These are phyloP conservation scores for Pestalotiopsis sp. DNA, from an alignment of 2,329 filamentous ascomycete genomes.

Conservation along the genomic window DNA sequence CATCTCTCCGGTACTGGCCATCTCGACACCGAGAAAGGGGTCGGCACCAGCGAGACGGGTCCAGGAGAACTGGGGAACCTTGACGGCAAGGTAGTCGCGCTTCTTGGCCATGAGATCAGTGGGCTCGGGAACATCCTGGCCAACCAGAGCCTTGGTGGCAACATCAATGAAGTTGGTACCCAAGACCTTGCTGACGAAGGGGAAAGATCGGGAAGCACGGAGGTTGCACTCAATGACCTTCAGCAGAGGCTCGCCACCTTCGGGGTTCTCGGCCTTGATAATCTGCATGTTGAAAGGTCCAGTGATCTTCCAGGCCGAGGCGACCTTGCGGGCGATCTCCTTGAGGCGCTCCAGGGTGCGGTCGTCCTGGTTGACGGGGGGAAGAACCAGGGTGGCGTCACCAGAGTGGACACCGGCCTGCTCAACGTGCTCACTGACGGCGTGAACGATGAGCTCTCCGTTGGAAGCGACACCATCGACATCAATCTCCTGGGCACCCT, in stretches of 20 bases:
- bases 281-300: conserved; percentile 99
- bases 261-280: conserved; percentile 84
- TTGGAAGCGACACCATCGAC: conserved; percentile 89
- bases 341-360: conserved; percentile 83
- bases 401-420: conserved; percentile 98
- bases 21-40: conserved; percentile 96
- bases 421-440: conserved; percentile 94
- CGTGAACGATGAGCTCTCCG: conserved; percentile 87
- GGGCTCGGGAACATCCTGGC: conserved; percentile 80
- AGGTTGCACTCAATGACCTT: conserved; percentile 99
- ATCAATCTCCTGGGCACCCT: conserved; percentile 94
- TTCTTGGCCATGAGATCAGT: conserved; percentile 86
- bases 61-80: conserved; percentile 99
- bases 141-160: conserved; percentile 89
- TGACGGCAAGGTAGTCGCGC: conserved; percentile 92
- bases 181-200: conserved; percentile 96
- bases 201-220: conserved; percentile 95
- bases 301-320: conserved; percentile 94
- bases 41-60: conserved; percentile 96
- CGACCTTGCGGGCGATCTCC: conserved; percentile 94
- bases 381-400: conserved; percentile 92
- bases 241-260: conserved; percentile 74
- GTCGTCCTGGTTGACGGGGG: conserved; percentile 78
- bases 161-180: conserved; percentile 96
- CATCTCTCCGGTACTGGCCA: conserved; percentile 96